Conservation (phyloP, 441 rosid genomes). For the Pelargonium citronellum region DNA sequence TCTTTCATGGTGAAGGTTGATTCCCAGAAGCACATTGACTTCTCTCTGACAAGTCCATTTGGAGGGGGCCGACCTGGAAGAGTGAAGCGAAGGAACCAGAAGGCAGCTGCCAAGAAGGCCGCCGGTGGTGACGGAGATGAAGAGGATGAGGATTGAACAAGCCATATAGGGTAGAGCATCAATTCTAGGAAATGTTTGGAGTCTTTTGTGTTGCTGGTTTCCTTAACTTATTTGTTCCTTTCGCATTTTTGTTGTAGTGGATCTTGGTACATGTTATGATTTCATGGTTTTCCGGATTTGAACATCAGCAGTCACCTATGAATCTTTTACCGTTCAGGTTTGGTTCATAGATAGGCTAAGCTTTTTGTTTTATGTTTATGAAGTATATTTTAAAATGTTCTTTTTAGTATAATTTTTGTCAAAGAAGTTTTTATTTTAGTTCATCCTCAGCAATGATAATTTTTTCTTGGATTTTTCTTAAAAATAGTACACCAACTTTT, state of each 20-base stretch:
- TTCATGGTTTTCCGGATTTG: neutral
- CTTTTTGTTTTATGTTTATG: neutral
- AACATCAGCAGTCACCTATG: neutral
- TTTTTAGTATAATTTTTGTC: too few species aligned
- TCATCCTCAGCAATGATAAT: too few species aligned
- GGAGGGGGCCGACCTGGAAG: conserved; percentile 69
- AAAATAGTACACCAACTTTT: too few species aligned
- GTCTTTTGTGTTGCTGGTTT: neutral
- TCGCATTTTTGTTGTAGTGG: neutral
- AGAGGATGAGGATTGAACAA: conserved; percentile 50
- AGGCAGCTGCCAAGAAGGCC: conserved; percentile 59
- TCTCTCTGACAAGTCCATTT: conserved; percentile 67
- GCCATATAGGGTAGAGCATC: conserved; percentile 2
- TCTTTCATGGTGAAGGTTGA: conserved; percentile 93
- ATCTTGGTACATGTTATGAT: conserved; percentile 1
- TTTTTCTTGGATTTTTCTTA: too few species aligned
- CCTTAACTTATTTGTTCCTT: neutral
- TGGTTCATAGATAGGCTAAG: neutral
- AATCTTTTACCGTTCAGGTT: neutral
- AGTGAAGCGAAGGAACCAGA: conserved; percentile 62
- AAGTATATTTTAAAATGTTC: neutral
- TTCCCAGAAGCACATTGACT: conserved; percentile 60
- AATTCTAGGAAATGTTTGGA: neutral
- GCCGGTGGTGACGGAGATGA: conserved; percentile 54
- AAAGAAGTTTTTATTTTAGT: too few species aligned